phyloP scores from a whole-genome alignment of 2,329 filamentous ascomycete genomes.

The Aspergillus aculeatinus region DNA sequence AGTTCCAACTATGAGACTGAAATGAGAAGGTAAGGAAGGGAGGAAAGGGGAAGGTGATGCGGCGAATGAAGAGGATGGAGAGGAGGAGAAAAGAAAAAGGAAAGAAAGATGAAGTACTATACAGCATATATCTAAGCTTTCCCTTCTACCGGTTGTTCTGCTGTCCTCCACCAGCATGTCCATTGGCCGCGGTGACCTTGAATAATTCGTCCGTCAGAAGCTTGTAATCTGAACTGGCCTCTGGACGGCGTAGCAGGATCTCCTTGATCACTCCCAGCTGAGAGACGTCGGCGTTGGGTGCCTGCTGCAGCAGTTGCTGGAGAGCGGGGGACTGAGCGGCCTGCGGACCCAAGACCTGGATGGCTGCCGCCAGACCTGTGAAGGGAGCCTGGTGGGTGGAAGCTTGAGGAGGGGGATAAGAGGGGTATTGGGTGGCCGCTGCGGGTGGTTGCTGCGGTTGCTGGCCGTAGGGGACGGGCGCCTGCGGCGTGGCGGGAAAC shows the following conservation, averaged over 20 bases:
- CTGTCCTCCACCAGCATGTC: slow-evolving; percentile 27
- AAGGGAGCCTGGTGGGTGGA: slow-evolving; percentile 20
- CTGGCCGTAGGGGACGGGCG: slow-evolving; percentile 21
- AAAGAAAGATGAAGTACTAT: slow-evolving; percentile 13
- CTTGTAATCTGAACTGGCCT: slow-evolving; percentile 60
- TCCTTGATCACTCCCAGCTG: slow-evolving; percentile 73
- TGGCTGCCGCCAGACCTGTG: slow-evolving; percentile 57
- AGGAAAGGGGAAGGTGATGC: too few relatives aligned
- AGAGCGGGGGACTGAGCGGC: slow-evolving; percentile 65
- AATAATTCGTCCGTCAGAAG: slow-evolving; percentile 44
- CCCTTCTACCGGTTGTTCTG: slow-evolving; percentile 17
- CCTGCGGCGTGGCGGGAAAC: slow-evolving; percentile 16
- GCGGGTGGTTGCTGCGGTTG: slow-evolving; percentile 18
- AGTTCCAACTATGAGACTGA: slow-evolving; percentile 4
- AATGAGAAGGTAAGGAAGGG: too few relatives aligned
- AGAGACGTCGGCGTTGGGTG: slow-evolving; percentile 64
- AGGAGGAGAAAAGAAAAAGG: background rate
- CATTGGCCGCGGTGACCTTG: slow-evolving; percentile 34
- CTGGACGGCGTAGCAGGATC: slow-evolving; percentile 66
- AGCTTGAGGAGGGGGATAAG: slow-evolving; percentile 16
- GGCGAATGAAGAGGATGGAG: too few relatives aligned
- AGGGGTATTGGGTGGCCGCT: slow-evolving; percentile 27
- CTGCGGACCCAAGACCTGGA: slow-evolving; percentile 63
- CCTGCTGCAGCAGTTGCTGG: slow-evolving; percentile 67
- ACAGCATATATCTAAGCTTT: slow-evolving; percentile 15